Percentiles rank a stretch among this genome's conserved stretches.
These are phyloP conservation scores for Populus ilicifolia DNA, from an alignment of 345 rosid genomes.

Conservation along the genomic window DNA sequence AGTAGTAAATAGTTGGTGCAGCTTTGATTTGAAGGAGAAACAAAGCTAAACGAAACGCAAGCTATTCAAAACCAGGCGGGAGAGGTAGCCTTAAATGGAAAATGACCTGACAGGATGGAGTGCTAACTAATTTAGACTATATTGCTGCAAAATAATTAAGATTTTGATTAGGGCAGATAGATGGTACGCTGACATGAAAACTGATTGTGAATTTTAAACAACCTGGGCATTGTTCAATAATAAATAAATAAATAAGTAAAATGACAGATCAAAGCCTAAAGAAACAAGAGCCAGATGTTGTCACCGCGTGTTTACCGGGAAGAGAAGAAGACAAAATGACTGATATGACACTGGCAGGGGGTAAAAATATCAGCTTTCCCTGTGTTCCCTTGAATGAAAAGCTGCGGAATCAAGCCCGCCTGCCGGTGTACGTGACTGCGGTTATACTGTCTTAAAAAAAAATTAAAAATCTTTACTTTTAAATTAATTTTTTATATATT, in stretches of 20 bases:
- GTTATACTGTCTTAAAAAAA: too few relatives aligned
- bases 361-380: too few relatives aligned
- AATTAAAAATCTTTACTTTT: rapidly evolving
- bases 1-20: constrained; percentile 7
- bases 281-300: too few relatives aligned
- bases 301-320: too few relatives aligned
- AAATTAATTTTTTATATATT: too few relatives aligned
- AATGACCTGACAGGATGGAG: constrained; percentile 29
- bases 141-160: background rate
- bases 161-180: background rate
- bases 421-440: too few relatives aligned
- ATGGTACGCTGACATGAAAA: background rate
- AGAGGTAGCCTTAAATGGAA: constrained; percentile 28
- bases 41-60: background rate
- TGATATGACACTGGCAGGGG: too few relatives aligned
- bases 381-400: too few relatives aligned
- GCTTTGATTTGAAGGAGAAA: constrained; percentile 46
- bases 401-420: too few relatives aligned
- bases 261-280: background rate
- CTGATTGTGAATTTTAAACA: background rate
- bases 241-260: too few relatives aligned
- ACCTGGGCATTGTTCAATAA: background rate
- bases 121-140: background rate
- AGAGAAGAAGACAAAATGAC: too few relatives aligned
- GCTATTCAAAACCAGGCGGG: constrained; percentile 17